Evolutionary conservation across 805 yeast genomes (phyloP).

Genomic region (Saccharomycopsis sp.): DNA sequence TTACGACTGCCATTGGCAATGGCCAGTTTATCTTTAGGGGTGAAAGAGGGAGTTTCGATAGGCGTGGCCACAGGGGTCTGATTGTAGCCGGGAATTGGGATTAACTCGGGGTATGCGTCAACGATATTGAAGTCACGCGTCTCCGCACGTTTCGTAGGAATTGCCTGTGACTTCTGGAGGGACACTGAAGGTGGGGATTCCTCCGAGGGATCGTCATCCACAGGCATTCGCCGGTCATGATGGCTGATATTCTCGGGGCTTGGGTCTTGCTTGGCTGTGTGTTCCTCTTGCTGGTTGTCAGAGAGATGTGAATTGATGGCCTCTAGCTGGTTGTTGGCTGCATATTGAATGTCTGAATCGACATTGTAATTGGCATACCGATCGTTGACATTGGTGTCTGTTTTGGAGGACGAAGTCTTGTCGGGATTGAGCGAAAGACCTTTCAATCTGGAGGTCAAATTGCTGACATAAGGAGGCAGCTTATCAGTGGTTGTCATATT

Average conservation of each 20-base stretch:
- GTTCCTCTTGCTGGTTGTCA: background rate
- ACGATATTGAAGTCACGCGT: background rate
- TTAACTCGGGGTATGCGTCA: conserved; percentile 14
- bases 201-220: background rate
- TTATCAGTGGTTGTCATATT: background rate
- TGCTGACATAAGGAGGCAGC: background rate
- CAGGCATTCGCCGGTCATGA: background rate
- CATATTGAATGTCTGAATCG: conserved; percentile 7
- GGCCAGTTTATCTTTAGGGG: conserved; percentile 1
- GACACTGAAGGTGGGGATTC: no score
- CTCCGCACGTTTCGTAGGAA: background rate
- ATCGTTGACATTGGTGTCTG: background rate
- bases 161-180: background rate
- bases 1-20: background rate
- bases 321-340: conserved; percentile 3
- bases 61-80: conserved; percentile 21
- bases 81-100: conserved; percentile 17
- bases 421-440: background rate
- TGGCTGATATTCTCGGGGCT: background rate
- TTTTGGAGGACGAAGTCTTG: background rate
- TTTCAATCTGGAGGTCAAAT: conserved; percentile 4
- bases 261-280: background rate
- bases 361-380: conserved; percentile 7
- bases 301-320: background rate
- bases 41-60: conserved; percentile 15